phyloP scores from a whole-genome alignment of 164 flowering plant genomes.

The Hamamelis virginiana region DNA sequence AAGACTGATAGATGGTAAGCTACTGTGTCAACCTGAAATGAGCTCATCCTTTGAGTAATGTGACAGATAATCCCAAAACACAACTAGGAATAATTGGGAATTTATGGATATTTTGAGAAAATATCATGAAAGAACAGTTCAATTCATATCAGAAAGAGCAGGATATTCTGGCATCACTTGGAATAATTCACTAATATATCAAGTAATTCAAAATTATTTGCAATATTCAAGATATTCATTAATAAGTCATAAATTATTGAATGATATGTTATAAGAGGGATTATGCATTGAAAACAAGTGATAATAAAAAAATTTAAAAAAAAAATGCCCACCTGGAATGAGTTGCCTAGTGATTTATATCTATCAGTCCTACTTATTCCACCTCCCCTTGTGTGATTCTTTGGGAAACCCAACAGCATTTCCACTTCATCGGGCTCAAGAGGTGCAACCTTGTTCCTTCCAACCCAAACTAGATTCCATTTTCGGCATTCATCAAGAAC shows the following conservation, averaged over 20 bases:
- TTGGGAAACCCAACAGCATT: slow-evolving; percentile 79
- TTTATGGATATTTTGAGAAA: too few relatives aligned
- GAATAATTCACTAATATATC: too few relatives aligned
- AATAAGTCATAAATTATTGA: too few relatives aligned
- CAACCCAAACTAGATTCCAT: slow-evolving; percentile 98
- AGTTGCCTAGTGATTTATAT: slow-evolving; percentile 78
- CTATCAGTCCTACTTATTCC: slow-evolving; percentile 87
- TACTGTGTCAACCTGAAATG: slow-evolving; percentile 75
- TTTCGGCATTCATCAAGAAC: slow-evolving; percentile 71
- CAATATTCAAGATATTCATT: too few relatives aligned
- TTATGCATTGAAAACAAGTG: background rate
- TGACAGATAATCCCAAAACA: background rate
- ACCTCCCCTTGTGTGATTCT: slow-evolving; percentile 88
- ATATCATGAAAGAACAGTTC: too few relatives aligned
- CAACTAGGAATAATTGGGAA: background rate
- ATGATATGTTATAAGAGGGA: background rate
- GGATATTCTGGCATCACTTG: too few relatives aligned
- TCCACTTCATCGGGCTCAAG: slow-evolving; percentile 89
- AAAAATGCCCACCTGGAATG: slow-evolving; percentile 62
- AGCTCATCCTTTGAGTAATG: background rate
- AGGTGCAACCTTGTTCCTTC: slow-evolving; percentile 81
- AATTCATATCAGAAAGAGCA: too few relatives aligned
- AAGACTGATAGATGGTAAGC: slow-evolving; percentile 85
- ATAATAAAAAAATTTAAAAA: background rate
- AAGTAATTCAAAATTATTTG: too few relatives aligned